Conservation (phyloP, 108 stramenopile species). For the Pseudonitzschia pungens region DNA sequence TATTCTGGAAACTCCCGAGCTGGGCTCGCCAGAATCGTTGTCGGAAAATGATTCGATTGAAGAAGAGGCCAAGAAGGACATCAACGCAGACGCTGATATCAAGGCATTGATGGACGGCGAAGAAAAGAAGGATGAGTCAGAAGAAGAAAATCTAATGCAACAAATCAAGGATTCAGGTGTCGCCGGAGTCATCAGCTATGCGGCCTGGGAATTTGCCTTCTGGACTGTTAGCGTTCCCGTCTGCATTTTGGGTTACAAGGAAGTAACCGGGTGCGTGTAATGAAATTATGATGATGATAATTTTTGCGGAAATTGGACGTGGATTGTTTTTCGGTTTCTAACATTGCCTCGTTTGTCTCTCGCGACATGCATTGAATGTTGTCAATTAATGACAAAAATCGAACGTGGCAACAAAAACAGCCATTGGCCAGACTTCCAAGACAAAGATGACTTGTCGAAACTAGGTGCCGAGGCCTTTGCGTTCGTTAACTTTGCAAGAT, state of each 20-base stretch:
- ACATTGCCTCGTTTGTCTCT: background rate
- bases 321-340: no score
- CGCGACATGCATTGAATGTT: no score
- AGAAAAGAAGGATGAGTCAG: constrained; percentile 6
- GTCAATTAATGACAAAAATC: no score
- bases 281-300: background rate
- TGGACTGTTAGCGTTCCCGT: constrained; percentile 79
- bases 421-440: constrained; percentile 78
- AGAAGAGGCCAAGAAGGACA: background rate
- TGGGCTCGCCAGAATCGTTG: background rate
- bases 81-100: background rate
- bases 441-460: constrained; percentile 72
- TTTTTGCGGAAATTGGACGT: background rate
- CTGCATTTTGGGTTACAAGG: constrained; percentile 60
- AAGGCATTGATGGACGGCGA: background rate
- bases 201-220: constrained; percentile 79
- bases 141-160: constrained; percentile 48
- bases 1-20: background rate
- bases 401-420: background rate
- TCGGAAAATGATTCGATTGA: background rate
- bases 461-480: constrained; percentile 86
- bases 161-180: constrained; percentile 75
- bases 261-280: constrained; percentile 52
- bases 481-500: constrained; percentile 88
- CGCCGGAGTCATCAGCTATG: constrained; percentile 76